Base-by-base conservation (phyloP, 2,329 filamentous ascomycete genomes). In the Colletotrichum lini region DNA sequence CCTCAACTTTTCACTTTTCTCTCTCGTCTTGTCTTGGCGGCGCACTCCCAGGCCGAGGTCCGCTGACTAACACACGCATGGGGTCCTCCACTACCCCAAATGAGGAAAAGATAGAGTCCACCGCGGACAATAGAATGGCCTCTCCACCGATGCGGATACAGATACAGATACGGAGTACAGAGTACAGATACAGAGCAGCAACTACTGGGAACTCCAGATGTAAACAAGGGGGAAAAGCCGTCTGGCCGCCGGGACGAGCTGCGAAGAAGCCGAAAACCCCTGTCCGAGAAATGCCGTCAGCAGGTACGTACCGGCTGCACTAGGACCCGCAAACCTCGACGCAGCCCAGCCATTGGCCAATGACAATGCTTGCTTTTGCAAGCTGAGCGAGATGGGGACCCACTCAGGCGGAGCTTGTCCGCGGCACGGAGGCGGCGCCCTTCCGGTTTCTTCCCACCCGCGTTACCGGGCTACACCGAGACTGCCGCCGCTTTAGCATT, bases 381-480 rank as follows among this genome's bases (percentile, higher is more conserved):
- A 59, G 65, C 65, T 58, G n/a, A 38, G 35, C 35, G 2, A 3
- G 9, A 2, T 38, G 35, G 10, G 57, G 65, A 26, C 21, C 63
- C 65, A 47, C 57, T 21, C 45, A 21, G 45, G 9, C 45, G 23
- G 30, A 56, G 44, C 45, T 61, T n/a, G 47, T 40, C 60, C 60
- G 35, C 44, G 60, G 49, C n/a, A 58, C 26, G 21, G 58, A n/a
- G 38, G 45, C 58, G 57, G 68, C 57, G 44, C 47, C 44, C n/a
- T 71, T 71, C 68, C 68, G 68, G 44, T 67, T 71, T 71, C 68
- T 68, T 71, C 68, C 68, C 64, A 62, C 10, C 35, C n/a, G 47
- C 26, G 49, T 52, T 60, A 60, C 57, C 57, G 57, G 23, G 40
- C 40, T 16, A n/a, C 57, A 21, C 47, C 60, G 47, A 42, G n/a